These are phyloP conservation scores for Phaseolus lunatus DNA, from an alignment of 306 rosid species.

Conservation along the genomic window DNA sequence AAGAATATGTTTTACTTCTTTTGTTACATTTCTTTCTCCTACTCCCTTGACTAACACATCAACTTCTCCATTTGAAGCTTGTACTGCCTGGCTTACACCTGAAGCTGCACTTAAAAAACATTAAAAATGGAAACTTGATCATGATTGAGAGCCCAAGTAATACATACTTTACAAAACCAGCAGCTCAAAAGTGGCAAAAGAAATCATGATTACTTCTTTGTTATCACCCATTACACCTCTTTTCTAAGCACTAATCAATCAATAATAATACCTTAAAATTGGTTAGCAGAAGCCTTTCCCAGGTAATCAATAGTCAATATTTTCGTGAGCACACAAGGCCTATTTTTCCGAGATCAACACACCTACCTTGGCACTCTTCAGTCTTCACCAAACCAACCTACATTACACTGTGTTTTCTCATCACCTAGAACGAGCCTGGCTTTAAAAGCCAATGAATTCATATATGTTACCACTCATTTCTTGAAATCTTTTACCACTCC, in stretches of 20 bases:
- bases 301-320: not conserved
- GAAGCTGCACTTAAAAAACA: conserved; percentile 48
- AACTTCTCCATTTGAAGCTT: conserved; percentile 79
- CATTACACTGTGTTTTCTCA: not conserved
- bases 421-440: not conserved
- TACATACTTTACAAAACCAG: not conserved
- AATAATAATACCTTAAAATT: conserved; percentile 3
- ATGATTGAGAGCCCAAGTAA: conserved; percentile 22
- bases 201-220: conserved; percentile 4
- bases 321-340: not conserved
- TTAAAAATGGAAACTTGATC: conserved; percentile 35
- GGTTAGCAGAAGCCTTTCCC: not conserved
- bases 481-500: not conserved
- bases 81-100: conserved; percentile 60
- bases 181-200: not conserved
- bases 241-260: conserved; percentile 23
- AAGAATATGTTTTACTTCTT: conserved; percentile 87
- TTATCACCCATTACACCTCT: conserved; percentile 26
- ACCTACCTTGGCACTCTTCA: not conserved
- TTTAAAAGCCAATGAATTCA: not conserved
- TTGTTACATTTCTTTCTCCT: conserved; percentile 66
- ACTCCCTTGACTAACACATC: conserved; percentile 71
- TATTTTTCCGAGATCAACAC: not conserved
- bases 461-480: too few species aligned
- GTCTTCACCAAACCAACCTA: conserved; percentile 4